Evolutionary conservation across 129 eudicot genomes (phyloP), one percentile per base, ranked within the genome.

Genomic region (Flaveria linearis): DNA sequence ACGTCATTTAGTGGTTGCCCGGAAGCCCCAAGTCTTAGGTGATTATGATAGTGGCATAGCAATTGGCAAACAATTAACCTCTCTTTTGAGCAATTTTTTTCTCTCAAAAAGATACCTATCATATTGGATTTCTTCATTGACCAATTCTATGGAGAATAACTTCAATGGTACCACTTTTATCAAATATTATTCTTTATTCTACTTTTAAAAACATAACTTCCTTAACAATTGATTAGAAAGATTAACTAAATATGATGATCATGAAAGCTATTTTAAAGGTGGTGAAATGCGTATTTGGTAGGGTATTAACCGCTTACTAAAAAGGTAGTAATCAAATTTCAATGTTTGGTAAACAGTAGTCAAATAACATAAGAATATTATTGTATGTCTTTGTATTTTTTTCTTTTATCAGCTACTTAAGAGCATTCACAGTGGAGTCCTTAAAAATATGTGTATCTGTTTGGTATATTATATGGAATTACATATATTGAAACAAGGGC

Each of bases 11-110:
- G 76, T 72, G 76, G 50, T 52, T 49, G 80, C 16, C 18, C 3
- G 22, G 46, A 77, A 53, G n/a, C 68, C 45, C 23, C 56, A 28
- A 78, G 46, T 26, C 76, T 47, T 46, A 23, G 71, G 12, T 45
- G 76, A 47, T 30, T 58, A 17, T 77, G 69, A 55, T 45, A 18
- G 74, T 77, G 53, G 67, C 57, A 76, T 76, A 66, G 65, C 22
- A 53, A 55, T 30, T 8, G 33, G 68, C 42, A 28, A 61, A 36
- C 41, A 36, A 5, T 36, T 36, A 8, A 36, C 7, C 18, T 68
- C 46, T 68, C 46, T 68, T 68, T 77, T 77, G 36, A 41, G 33
- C 68, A 22, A 76, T 67, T 53, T 76, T 67, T 67, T 15, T 43
- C 53, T n/a, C 49, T 28, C 13, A 25, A 51, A 66, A 76, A 76